These are phyloP conservation scores for Stemphylium lycopersici DNA, from an alignment of 2,329 filamentous ascomycete species.

Conservation along the genomic window DNA sequence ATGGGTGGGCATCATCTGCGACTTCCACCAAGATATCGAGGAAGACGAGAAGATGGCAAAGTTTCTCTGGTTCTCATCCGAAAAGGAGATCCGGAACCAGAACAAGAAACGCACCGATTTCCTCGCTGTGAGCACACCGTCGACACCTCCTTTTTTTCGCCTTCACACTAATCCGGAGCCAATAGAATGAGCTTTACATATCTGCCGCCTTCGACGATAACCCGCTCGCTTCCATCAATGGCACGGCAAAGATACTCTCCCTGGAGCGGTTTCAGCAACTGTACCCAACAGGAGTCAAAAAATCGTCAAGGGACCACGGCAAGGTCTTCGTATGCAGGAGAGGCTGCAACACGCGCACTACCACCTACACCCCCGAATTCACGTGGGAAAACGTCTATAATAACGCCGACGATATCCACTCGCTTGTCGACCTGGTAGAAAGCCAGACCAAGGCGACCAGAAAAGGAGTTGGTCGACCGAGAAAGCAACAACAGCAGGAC, in stretches of 20 bases:
- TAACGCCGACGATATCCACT: conserved; percentile 69
- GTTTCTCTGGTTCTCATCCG: conserved; percentile 95
- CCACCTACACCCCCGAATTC: conserved; percentile 91
- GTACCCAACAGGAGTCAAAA: conserved; percentile 78
- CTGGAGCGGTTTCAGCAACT: conserved; percentile 67
- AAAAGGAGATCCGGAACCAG: conserved; percentile 85
- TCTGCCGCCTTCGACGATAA: conserved; percentile 88
- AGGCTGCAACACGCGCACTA: conserved; percentile 86
- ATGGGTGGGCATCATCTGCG: conserved; percentile 89
- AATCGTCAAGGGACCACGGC: conserved; percentile 73
- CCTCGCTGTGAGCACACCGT: conserved; percentile 61
- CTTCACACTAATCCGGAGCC: conserved; percentile 21
- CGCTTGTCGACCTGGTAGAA: conserved; percentile 71
- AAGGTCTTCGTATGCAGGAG: conserved; percentile 90
- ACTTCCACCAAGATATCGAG: conserved; percentile 70
- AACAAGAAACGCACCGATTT: conserved; percentile 82
- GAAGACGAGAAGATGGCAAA: conserved; percentile 75
- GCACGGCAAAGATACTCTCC: conserved; percentile 82
- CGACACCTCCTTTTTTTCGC: not conserved
- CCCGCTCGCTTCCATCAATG: conserved; percentile 85
- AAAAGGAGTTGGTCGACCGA: conserved; percentile 51
- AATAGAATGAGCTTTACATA: conserved; percentile 87
- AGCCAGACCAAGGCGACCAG: conserved; percentile 74
- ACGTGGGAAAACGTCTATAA: conserved; percentile 85
- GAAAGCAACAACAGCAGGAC: conserved; percentile 43